Base-by-base conservation (phyloP, 768 basidiomycete genomes). In the Asterophora lycoperdoides region DNA sequence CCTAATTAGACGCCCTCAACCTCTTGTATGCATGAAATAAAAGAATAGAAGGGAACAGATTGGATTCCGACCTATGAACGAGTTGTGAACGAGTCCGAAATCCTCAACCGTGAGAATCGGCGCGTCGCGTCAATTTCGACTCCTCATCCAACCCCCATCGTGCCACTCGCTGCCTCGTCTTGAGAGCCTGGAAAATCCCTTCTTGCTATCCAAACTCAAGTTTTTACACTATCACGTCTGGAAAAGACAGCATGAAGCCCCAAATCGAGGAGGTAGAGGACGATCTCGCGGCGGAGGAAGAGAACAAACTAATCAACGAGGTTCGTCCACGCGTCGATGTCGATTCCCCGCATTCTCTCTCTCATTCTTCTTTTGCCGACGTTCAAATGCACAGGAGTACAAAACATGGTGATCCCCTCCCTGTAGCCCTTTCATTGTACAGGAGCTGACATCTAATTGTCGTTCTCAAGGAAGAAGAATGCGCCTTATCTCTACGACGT, bases 401-500 rank as follows among this genome's bases (percentile, higher is more conserved):
- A 91, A 91, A 68, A 89, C 81, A 56, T 91, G 89, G 89, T 87
- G 58, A 58, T 61, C 40, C 11, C 17, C 33, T 18, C n/a, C 33
- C 34, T 49, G 37, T 49, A 30, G 35, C 29, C 41, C 46, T 29
- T 49, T 37, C 8, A 26, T 39, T 39, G 9, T 40, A 37, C 34
- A 46, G 23, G 26, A 44, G 18, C 48, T 46, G 29, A 46, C 20
- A 35, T 34, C 20, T 40, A 39, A 39, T 41, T 36, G 49, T 41
- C 29, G 15, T 41, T 51, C 36, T 42, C 41, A 64, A 93, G 89
- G 89, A 93, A 93, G 77, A 93, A 93, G 73, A 95, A 94, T 69
- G 92, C 94, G 45, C 95, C 94, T 10, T 98, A 95, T 70, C 81
- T 98, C 11, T 99, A 99, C 67, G 96, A 99, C 68, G 77, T 95